These are phyloP conservation scores for Sisymbrium irio DNA, from an alignment of 345 rosid genomes.

Conservation along the genomic window DNA sequence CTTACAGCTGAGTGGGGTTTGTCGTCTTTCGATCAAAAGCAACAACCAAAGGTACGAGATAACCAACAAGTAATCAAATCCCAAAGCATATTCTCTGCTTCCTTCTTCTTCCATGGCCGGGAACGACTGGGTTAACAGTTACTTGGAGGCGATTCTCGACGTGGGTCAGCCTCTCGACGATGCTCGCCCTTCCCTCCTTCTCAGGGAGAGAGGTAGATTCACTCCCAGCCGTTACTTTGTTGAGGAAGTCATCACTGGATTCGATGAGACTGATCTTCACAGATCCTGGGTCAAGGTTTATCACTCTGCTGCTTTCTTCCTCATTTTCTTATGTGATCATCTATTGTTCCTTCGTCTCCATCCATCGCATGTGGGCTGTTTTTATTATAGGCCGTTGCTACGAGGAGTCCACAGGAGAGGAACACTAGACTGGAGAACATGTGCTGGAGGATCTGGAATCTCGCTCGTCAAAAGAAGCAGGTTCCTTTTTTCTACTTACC, in stretches of 20 bases:
- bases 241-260: slow-evolving; percentile 93
- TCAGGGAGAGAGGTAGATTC: slow-evolving; percentile 89
- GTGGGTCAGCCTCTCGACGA: slow-evolving; percentile 90
- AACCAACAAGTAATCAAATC: background rate
- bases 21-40: slow-evolving; percentile 24
- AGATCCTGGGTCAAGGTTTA: slow-evolving; percentile 80
- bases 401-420: slow-evolving; percentile 98
- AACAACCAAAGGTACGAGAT: slow-evolving; percentile 20
- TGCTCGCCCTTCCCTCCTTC: slow-evolving; percentile 73
- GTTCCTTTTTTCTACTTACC: slow-evolving; percentile 24
- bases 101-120: slow-evolving; percentile 82
- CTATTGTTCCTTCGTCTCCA: no score
- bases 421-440: slow-evolving; percentile 96
- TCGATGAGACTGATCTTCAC: slow-evolving; percentile 97
- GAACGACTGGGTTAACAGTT: slow-evolving; percentile 98
- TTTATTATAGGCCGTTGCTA: slow-evolving; percentile 72
- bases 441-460: slow-evolving; percentile 99
- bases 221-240: slow-evolving; percentile 98
- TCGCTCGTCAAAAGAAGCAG: slow-evolving; percentile 99
- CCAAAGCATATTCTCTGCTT: no score
- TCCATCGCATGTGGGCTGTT: background rate
- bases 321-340: background rate
- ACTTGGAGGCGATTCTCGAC: slow-evolving; percentile 96
- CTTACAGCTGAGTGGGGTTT: slow-evolving; percentile 4
- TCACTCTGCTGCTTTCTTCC: background rate